phyloP scores from a whole-genome alignment of 176 grass and related monocot species.

The Carex parvula region DNA sequence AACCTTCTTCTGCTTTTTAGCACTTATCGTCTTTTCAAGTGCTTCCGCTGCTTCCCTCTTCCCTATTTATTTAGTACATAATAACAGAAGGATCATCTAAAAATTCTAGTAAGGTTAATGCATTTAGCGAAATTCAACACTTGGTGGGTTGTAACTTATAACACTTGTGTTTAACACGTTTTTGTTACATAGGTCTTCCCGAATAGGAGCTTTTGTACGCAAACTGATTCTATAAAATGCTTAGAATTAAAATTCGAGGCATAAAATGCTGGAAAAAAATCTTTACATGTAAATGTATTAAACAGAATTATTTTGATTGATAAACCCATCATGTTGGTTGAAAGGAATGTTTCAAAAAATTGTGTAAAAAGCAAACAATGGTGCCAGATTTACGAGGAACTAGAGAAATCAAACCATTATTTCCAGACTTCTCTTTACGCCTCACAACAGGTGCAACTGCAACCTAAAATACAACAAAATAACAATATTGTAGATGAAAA shows the following conservation, averaged over 20 bases:
- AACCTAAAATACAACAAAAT: not conserved
- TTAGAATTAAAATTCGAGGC: too few relatives aligned
- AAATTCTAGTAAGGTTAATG: too few relatives aligned
- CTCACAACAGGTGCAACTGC: slow-evolving; percentile 9
- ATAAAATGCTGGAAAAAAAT: too few relatives aligned
- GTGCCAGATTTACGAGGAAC: not conserved
- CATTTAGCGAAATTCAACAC: too few relatives aligned
- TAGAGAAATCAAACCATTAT: slow-evolving; percentile 45
- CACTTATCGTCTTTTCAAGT: slow-evolving; percentile 47
- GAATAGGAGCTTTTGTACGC: too few relatives aligned
- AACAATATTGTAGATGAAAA: not conserved
- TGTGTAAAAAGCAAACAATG: not conserved
- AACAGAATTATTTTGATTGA: not conserved
- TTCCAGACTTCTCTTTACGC: not conserved
- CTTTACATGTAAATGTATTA: too few relatives aligned
- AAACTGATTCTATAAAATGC: too few relatives aligned
- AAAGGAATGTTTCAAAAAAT: not conserved
- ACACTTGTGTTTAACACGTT: not conserved
- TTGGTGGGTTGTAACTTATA: not conserved
- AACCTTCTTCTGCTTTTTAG: slow-evolving; percentile 63
- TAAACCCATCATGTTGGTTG: not conserved
- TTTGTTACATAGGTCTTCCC: too few relatives aligned
- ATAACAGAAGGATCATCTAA: too few relatives aligned
- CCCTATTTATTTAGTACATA: slow-evolving; percentile 31
- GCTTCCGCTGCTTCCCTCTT: slow-evolving; percentile 58